A percentile compares a stretch with the other conserved stretches of the same genome.
These are phyloP conservation scores for Casuarina cunninghamiana DNA, from an alignment of 306 rosid species.

Conservation along the genomic window DNA sequence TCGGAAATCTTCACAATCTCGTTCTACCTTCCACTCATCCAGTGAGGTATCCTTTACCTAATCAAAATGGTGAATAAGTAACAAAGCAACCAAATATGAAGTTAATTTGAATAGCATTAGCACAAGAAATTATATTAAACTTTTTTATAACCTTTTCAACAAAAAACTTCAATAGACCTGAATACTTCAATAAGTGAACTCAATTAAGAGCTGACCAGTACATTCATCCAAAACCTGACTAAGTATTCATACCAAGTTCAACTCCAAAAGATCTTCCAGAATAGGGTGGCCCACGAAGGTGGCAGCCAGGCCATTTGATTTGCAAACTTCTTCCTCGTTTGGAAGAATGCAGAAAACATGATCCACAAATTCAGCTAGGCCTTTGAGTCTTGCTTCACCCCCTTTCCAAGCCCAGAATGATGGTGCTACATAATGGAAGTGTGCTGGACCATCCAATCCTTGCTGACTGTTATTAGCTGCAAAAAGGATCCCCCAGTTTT, in stretches of 20 bases:
- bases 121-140: neutral
- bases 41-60: conserved; percentile 50
- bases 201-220: conserved; percentile 1
- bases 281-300: conserved; percentile 91
- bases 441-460: conserved; percentile 51
- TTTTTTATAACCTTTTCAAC: neutral
- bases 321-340: conserved; percentile 75
- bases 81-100: conserved; percentile 24
- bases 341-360: conserved; percentile 90
- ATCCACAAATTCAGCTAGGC: conserved; percentile 77
- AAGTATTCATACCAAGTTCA: conserved; percentile 51
- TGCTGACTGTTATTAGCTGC: conserved; percentile 67
- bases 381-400: conserved; percentile 80
- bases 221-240: neutral
- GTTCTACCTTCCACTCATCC: conserved; percentile 54
- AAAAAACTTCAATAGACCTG: conserved; percentile 5
- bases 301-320: conserved; percentile 75
- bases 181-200: neutral
- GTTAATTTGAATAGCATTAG: conserved; percentile 7
- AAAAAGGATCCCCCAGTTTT: conserved; percentile 47
- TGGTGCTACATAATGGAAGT: conserved; percentile 88
- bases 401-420: conserved; percentile 99
- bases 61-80: conserved; percentile 19
- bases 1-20: conserved; percentile 57
- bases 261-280: conserved; percentile 65